A percentile compares a stretch with the other conserved stretches of the same genome.
phyloP scores from a whole-genome alignment of 768 basidiomycete genomes.

The Russula compacta region DNA sequence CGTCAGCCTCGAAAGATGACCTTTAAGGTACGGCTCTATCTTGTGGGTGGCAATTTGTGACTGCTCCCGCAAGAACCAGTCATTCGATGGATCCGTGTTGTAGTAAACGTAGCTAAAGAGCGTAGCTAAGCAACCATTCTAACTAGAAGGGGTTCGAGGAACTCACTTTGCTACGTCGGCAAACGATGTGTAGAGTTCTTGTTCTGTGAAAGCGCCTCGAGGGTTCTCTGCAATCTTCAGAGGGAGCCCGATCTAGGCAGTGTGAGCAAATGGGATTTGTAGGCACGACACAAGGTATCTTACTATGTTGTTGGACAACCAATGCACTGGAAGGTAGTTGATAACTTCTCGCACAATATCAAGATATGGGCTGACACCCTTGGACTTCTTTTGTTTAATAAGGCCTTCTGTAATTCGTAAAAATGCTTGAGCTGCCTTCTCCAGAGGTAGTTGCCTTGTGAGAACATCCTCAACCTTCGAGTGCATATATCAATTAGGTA shows the following conservation, averaged over 20 bases:
- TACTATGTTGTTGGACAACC: slow-evolving; percentile 52
- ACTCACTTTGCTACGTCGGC: slow-evolving; percentile 13
- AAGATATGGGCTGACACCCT: slow-evolving; percentile 30
- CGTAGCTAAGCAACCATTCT: not conserved
- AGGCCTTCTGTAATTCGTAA: not conserved
- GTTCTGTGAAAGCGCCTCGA: slow-evolving; percentile 4
- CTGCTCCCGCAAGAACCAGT: slow-evolving; percentile 28
- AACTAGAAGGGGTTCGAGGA: not conserved
- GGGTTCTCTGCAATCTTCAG: slow-evolving; percentile 10
- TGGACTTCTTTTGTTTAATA: slow-evolving; percentile 27
- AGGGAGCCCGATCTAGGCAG: slow-evolving; percentile 14
- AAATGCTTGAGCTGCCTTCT: not conserved
- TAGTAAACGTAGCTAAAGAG: slow-evolving; percentile 32
- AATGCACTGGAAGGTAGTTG: slow-evolving; percentile 51
- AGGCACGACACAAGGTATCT: slow-evolving; percentile 18
- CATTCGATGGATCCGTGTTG: slow-evolving; percentile 25
- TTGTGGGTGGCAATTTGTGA: slow-evolving; percentile 24
- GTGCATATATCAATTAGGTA: not conserved
- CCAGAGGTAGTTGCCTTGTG: not conserved
- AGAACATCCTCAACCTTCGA: slow-evolving; percentile 11
- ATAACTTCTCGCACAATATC: slow-evolving; percentile 64
- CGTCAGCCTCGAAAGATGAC: slow-evolving; percentile 2
- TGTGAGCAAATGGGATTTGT: not conserved
- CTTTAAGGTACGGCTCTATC: slow-evolving; percentile 23
- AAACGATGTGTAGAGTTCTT: slow-evolving; percentile 4